Base-by-base conservation (phyloP, 2,329 filamentous ascomycete genomes). In the Hymenoscyphus fructigenus region DNA sequence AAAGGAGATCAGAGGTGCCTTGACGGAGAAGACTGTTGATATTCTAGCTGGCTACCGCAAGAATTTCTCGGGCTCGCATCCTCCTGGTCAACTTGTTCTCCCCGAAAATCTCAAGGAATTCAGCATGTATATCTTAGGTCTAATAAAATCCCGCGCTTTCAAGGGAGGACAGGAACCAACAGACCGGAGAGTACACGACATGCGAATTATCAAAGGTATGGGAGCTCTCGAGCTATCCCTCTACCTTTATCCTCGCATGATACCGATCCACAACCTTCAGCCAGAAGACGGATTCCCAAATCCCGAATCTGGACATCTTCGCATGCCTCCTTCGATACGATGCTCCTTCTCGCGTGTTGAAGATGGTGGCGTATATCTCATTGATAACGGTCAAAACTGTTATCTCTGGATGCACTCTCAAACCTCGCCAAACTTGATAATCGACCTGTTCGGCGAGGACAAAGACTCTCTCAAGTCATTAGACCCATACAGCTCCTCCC, bases 91-190 rank as follows among this genome's bases (percentile, higher is more conserved):
- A 78, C 86, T 99, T 34, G 93, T 99, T 34, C 88, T 99, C 79
- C 95, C 95, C 0, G 95, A 99, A 79, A 91, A 94, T 70, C 85
- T 99, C 34, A 98, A 98, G 76, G 95, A 99, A 76, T 93, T 97
- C 73, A 88, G 91, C 73, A 98, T 99, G 93, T 98, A 95, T 78
- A 91, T 96, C 79, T 88, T 99, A 10, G 90, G 91, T 58, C 81
- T 98, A 68, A 80, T 96, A 76, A 99, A 99, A 78, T 93, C 88
- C 64, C 88, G 95, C 65, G 93, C 94, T 2, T 93, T 98, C 81
- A 98, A 98, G 81, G 91, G 91, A 60, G 94, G 94, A 65, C 88
- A 90, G 70, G 95, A 99, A 78, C 91, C 92, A 41, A 92, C 91
- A 10, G 95, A 99, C 77, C 88, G 95, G 67, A 86, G 95, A 68